Evolutionary conservation across 2,329 filamentous ascomycete genomes (phyloP), one percentile per base, ranked within the genome.

Genomic region (Penicillium occitanis): DNA sequence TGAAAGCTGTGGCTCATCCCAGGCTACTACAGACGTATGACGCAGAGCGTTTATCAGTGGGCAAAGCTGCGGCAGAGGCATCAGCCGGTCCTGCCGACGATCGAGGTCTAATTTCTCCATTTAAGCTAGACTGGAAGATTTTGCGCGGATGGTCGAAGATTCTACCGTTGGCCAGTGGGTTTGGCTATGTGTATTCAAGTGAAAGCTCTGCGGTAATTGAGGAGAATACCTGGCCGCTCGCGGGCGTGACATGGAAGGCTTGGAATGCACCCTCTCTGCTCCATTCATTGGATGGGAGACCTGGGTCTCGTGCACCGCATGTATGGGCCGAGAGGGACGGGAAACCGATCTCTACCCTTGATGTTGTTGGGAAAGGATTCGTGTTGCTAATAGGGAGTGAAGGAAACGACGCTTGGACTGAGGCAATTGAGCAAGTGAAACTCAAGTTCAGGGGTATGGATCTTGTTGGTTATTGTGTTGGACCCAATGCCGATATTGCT

Each of bases 1-100:
- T 85, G 0, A 75, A 71, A n/a, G 78, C 79, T 1, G 75, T 74
- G 61, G 78, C 81, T 2, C 63, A 40, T 50, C 30, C 65, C 14
- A 42, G 50, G n/a, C 48, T 66, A 62, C 37, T 66, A 11, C 22
- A 66, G 17, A 66, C 64, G 7, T 66, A 35, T 40, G 58, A 62
- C 37, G 28, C 14, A 58, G 64, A 66, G 58, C 35, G 64, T 2
- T 30, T 61, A 35, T 48, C 57, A 10, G 58, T 62, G 10, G 64
- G 64, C 28, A 62, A 61, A 37, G 40, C 37, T 46, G 64, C 64
- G 14, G 64, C 64, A 33, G 64, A 66, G 14, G 58, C 48, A 19
- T 66, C 64, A 19, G 37, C 58, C n/a, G 46, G 25, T 25, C 57
- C 48, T 48, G 64, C 58, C 25, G 64, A 66, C 37, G 64, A 66